Evolutionary conservation across 345 rosid genomes (phyloP).

Genomic region (Moringa oleifera): DNA sequence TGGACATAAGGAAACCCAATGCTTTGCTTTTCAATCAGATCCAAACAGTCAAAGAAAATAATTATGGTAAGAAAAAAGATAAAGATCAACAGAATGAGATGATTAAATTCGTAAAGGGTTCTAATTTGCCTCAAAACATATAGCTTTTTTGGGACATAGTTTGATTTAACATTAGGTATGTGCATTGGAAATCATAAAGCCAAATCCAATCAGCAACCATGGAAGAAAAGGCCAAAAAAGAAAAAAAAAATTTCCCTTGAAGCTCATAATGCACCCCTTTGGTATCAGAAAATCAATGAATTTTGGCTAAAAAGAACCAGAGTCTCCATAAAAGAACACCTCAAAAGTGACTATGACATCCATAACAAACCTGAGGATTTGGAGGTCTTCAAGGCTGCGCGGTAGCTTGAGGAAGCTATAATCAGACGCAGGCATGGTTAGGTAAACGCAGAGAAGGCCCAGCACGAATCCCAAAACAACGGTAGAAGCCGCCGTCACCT

Average conservation of each 20-base stretch:
- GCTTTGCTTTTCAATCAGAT: no score
- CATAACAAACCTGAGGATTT: slow-evolving; percentile 61
- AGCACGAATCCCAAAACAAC: slow-evolving; percentile 52
- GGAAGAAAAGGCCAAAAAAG: neutral
- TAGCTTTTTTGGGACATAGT: no score
- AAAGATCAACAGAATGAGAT: neutral
- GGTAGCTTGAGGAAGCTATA: slow-evolving; percentile 95
- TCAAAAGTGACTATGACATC: neutral
- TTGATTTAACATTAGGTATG: no score
- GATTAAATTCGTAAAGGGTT: neutral
- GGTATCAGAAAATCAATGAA: no score
- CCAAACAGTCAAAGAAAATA: no score
- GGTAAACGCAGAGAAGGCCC: slow-evolving; percentile 63
- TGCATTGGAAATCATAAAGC: neutral
- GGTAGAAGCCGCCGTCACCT: slow-evolving; percentile 50
- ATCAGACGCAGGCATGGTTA: slow-evolving; percentile 88
- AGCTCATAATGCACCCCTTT: neutral
- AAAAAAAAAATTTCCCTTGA: slow-evolving; percentile 6
- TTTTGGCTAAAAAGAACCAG: neutral
- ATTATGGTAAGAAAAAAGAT: neutral
- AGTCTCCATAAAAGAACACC: slow-evolving; percentile 5
- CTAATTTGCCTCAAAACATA: neutral
- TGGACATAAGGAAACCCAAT: neutral
- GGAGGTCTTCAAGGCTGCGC: slow-evolving; percentile 80
- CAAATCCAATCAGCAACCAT: neutral